Conservation (phyloP, 148 eudicot species). For the Camellia granthamiana region DNA sequence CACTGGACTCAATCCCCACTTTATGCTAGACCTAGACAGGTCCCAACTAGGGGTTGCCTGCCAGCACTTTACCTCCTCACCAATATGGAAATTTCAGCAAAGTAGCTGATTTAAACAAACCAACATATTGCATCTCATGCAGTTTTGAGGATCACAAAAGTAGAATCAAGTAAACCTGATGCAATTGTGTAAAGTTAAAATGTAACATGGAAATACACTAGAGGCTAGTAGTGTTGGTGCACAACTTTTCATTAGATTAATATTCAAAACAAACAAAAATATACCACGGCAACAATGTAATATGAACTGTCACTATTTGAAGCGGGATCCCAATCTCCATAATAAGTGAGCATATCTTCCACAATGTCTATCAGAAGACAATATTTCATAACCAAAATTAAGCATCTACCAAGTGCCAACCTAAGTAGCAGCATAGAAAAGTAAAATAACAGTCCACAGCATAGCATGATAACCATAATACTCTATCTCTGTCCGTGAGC, state of each 20-base stretch:
- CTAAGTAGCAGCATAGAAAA: slow-evolving; percentile 27
- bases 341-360: slow-evolving; percentile 16
- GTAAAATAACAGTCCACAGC: slow-evolving; percentile 26
- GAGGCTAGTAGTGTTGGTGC: not conserved
- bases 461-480: slow-evolving; percentile 23
- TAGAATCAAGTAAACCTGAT: not conserved
- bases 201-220: not conserved
- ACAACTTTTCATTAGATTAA: not conserved
- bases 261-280: not conserved
- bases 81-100: not conserved
- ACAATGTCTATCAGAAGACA: slow-evolving; percentile 20
- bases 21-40: not conserved
- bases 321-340: slow-evolving; percentile 2
- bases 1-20: not conserved
- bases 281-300: slow-evolving; percentile 11
- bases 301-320: slow-evolving; percentile 8
- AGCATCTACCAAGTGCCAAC: slow-evolving; percentile 32
- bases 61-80: not conserved
- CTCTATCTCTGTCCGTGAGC: slow-evolving; percentile 80
- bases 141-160: not conserved
- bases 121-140: not conserved
- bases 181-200: not conserved
- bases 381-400: slow-evolving; percentile 28
- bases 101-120: not conserved
- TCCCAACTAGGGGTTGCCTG: not conserved